Conservation (phyloP, 1,284 basidiomycete genomes). For the Heliocybe sulcata region DNA sequence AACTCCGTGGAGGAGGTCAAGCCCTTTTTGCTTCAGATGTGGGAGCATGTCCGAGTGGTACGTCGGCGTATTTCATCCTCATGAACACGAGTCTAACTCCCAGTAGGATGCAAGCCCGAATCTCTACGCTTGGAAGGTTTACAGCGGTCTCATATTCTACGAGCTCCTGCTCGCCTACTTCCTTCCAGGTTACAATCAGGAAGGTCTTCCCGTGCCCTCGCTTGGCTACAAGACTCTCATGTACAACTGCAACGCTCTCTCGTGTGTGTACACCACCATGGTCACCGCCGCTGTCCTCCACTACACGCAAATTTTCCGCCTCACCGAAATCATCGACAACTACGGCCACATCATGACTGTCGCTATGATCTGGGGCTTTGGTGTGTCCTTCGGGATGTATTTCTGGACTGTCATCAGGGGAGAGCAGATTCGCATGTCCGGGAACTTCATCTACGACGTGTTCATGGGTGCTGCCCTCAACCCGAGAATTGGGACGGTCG, state of each 20-base stretch:
- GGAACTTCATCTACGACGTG: slow-evolving; percentile 90
- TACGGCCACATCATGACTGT: slow-evolving; percentile 97
- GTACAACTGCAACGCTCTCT: slow-evolving; percentile 96
- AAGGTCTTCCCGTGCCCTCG: slow-evolving; percentile 90
- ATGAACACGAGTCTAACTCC: background rate
- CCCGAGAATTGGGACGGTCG: slow-evolving; percentile 89
- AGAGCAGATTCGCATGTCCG: slow-evolving; percentile 86
- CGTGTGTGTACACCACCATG: slow-evolving; percentile 84
- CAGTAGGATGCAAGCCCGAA: slow-evolving; percentile 87
- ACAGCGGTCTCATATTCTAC: slow-evolving; percentile 84
- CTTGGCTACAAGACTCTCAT: slow-evolving; percentile 87
- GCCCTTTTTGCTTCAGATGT: slow-evolving; percentile 83
- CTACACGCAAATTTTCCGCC: slow-evolving; percentile 77
- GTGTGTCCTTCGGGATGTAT: slow-evolving; percentile 76
- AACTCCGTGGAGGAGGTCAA: slow-evolving; percentile 63
- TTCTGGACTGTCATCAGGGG: slow-evolving; percentile 73
- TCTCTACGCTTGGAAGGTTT: slow-evolving; percentile 81
- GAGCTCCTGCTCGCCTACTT: slow-evolving; percentile 88
- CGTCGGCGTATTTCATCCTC: slow-evolving; percentile 17
- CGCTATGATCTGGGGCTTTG: slow-evolving; percentile 88
- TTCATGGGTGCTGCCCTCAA: slow-evolving; percentile 97
- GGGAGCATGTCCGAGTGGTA: slow-evolving; percentile 75
- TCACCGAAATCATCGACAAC: slow-evolving; percentile 95
- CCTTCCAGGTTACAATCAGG: slow-evolving; percentile 90
- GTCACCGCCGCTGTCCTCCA: slow-evolving; percentile 75